Conservation (phyloP, 345 rosid genomes). For the Brassica juncea region DNA sequence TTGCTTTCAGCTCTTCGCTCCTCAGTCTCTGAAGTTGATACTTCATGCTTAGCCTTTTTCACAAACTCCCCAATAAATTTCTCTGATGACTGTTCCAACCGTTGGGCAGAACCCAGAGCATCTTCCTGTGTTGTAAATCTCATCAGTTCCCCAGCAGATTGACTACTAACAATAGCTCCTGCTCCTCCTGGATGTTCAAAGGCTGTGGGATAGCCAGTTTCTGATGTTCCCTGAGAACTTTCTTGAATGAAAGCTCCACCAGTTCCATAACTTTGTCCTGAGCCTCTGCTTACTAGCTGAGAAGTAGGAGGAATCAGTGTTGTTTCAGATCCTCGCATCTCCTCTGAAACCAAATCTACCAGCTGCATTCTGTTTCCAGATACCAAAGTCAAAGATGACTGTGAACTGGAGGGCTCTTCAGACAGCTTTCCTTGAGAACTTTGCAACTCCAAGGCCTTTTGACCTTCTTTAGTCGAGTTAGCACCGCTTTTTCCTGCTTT, state of each 20-base stretch:
- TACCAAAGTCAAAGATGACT: constrained; percentile 45
- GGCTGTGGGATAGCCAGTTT: constrained; percentile 45
- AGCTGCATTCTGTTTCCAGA: constrained; percentile 41
- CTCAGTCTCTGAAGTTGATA: constrained; percentile 50
- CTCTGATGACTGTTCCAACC: constrained; percentile 59
- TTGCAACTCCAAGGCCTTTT: constrained; percentile 30
- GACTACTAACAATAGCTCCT: constrained; percentile 40
- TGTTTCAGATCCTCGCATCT: constrained; percentile 48
- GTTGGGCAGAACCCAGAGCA: constrained; percentile 67
- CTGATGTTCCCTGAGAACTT: constrained; percentile 44
- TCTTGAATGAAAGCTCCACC: constrained; percentile 45
- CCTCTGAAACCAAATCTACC: constrained; percentile 43
- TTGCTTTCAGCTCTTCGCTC: constrained; percentile 42
- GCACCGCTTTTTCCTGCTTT: constrained; percentile 36
- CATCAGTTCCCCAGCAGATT: constrained; percentile 39
- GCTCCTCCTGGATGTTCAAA: constrained; percentile 33
- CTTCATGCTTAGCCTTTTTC: constrained; percentile 60
- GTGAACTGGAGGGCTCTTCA: constrained; percentile 43
- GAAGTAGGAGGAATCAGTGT: constrained; percentile 58
- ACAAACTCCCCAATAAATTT: constrained; percentile 68
- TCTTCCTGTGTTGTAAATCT: constrained; percentile 45
- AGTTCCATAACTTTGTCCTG: constrained; percentile 33
- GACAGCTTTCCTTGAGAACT: constrained; percentile 44
- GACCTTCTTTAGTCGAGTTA: constrained; percentile 17
- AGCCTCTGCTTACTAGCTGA: constrained; percentile 50